These are phyloP conservation scores for Adiantum capillusveneris DNA, from an alignment of 75 land plant species.

Conservation along the genomic window DNA sequence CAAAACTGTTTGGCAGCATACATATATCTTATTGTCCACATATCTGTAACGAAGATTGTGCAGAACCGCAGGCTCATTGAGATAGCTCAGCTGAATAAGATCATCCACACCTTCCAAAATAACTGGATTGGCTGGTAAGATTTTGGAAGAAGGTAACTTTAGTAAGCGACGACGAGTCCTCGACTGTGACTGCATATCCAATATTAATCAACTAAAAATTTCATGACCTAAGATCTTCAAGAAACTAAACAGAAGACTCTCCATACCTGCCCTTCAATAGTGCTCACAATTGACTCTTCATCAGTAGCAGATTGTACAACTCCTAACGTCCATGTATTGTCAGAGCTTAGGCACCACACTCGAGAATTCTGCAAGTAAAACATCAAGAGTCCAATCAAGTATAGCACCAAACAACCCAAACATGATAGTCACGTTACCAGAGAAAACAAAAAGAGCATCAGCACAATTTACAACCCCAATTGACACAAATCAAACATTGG, in stretches of 20 bases:
- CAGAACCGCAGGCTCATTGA: conserved; percentile 95
- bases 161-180: conserved; percentile 32
- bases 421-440: too few relatives aligned
- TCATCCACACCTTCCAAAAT: conserved; percentile 90
- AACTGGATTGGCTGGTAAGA: conserved; percentile 87
- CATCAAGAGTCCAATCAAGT: too few relatives aligned
- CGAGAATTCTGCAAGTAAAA: conserved; percentile 85
- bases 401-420: too few relatives aligned
- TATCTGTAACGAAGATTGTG: conserved; percentile 70
- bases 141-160: conserved; percentile 26
- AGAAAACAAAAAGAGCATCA: too few relatives aligned
- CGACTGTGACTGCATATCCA: not conserved
- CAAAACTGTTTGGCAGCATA: conserved; percentile 22
- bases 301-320: conserved; percentile 49
- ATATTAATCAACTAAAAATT: not conserved
- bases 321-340: conserved; percentile 62
- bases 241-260: conserved; percentile 4
- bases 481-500: too few relatives aligned
- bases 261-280: conserved; percentile 52
- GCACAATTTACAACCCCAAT: too few relatives aligned
- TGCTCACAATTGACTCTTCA: conserved; percentile 41
- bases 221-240: not conserved
- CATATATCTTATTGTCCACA: conserved; percentile 58
- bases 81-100: conserved; percentile 79
- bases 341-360: conserved; percentile 65